Evolutionary conservation across 2,329 filamentous ascomycete species (phyloP).

Genomic region (Fonsecaea nubica): DNA sequence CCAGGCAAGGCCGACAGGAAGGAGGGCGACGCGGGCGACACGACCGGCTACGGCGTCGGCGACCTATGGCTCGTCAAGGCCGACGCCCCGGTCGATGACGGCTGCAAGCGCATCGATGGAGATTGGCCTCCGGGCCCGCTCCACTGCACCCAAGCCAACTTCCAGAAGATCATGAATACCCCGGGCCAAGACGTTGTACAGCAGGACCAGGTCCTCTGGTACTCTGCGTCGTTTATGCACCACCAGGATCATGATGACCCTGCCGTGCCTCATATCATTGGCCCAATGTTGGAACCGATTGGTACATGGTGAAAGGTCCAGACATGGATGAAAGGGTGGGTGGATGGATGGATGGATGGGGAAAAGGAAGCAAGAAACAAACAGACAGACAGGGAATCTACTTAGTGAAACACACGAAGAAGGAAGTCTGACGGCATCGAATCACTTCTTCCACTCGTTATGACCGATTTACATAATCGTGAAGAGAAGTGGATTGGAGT

Average conservation of each 20-base stretch:
- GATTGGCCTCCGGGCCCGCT: background rate
- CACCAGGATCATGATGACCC: background rate
- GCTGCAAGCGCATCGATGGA: background rate
- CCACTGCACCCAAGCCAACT: background rate
- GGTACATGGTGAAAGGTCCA: constrained; percentile 1
- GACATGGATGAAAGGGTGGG: no score
- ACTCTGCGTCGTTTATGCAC: background rate
- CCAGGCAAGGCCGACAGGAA: background rate
- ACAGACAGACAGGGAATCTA: no score
- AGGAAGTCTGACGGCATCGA: no score
- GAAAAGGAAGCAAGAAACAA: no score
- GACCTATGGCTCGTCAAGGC: background rate
- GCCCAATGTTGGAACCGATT: constrained; percentile 1
- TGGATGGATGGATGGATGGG: no score
- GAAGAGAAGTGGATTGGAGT: no score
- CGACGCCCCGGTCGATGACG: background rate
- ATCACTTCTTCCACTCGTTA: no score
- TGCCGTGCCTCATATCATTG: background rate
- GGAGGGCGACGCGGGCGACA: background rate
- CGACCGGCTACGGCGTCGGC: background rate
- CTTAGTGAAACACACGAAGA: no score
- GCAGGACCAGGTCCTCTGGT: background rate
- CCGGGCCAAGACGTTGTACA: background rate
- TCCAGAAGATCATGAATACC: background rate
- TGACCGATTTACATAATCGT: no score